These are phyloP conservation scores for Leccinellum luteum DNA, from an alignment of 768 basidiomycete genomes.

Conservation along the genomic window DNA sequence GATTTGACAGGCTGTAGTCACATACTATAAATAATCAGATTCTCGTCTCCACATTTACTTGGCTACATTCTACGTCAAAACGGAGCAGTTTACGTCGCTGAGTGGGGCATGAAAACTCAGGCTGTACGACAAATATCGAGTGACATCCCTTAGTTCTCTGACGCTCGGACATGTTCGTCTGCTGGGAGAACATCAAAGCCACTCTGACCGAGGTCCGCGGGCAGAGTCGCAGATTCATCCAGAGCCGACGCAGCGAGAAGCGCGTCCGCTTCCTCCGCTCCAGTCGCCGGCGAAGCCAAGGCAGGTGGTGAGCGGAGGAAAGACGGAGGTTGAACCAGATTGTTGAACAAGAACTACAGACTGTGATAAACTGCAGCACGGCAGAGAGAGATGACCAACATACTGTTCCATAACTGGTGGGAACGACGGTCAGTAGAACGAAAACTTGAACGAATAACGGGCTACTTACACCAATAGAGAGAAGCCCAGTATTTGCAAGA, in stretches of 20 bases:
- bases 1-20: neutral
- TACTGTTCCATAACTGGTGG: conserved; percentile 79
- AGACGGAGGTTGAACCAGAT: conserved; percentile 64
- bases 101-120: neutral
- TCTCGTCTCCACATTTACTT: neutral
- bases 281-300: conserved; percentile 30
- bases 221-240: conserved; percentile 82
- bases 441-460: neutral
- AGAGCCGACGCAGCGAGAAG: conserved; percentile 44
- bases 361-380: conserved; percentile 6
- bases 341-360: conserved; percentile 83
- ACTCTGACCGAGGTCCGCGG: conserved; percentile 75
- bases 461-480: conserved; percentile 79
- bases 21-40: neutral
- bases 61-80: neutral
- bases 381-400: conserved; percentile 21
- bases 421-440: conserved; percentile 9
- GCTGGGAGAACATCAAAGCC: conserved; percentile 81
- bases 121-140: neutral
- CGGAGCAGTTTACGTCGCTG: neutral
- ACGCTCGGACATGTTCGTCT: conserved; percentile 31
- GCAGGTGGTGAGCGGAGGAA: conserved; percentile 49
- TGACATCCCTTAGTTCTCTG: conserved; percentile 11
- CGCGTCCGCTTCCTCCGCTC: conserved; percentile 58
- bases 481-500: conserved; percentile 84